Conservation (phyloP, 805 yeast genomes). For the Lipomyces anomalus region DNA sequence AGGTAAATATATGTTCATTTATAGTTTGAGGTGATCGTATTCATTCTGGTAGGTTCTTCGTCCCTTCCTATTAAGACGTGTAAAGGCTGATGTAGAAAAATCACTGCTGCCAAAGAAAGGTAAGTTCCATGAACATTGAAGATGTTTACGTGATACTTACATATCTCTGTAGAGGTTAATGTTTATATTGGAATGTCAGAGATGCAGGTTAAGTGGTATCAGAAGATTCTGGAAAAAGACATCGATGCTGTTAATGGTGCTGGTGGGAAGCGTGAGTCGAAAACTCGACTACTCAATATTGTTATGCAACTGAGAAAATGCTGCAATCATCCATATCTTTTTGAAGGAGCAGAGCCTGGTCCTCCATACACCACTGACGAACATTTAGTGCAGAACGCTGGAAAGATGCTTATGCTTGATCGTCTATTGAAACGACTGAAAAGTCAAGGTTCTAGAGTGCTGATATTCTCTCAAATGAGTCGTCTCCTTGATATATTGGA, state of each 20-base stretch:
- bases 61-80: slow-evolving; percentile 84
- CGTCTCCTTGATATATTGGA: slow-evolving; percentile 83
- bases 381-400: slow-evolving; percentile 83
- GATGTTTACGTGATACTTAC: background rate
- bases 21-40: too few relatives aligned
- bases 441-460: slow-evolving; percentile 76
- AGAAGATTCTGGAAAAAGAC: slow-evolving; percentile 80
- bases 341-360: slow-evolving; percentile 99
- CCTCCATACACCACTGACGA: slow-evolving; percentile 96
- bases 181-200: slow-evolving; percentile 91
- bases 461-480: slow-evolving; percentile 91
- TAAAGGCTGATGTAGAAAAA: slow-evolving; percentile 89
- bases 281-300: slow-evolving; percentile 82
- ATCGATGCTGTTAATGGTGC: slow-evolving; percentile 96
- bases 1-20: too few relatives aligned
- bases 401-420: slow-evolving; percentile 85
- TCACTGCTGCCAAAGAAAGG: slow-evolving; percentile 77
- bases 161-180: slow-evolving; percentile 53
- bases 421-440: slow-evolving; percentile 68
- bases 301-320: slow-evolving; percentile 97
- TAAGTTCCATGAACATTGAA: background rate
- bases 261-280: slow-evolving; percentile 88
- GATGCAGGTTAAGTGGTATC: slow-evolving; percentile 93
- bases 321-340: slow-evolving; percentile 93
- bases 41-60: too few relatives aligned